Evolutionary conservation across 441 rosid genomes (phyloP).

Genomic region (Aleurites moluccanus): DNA sequence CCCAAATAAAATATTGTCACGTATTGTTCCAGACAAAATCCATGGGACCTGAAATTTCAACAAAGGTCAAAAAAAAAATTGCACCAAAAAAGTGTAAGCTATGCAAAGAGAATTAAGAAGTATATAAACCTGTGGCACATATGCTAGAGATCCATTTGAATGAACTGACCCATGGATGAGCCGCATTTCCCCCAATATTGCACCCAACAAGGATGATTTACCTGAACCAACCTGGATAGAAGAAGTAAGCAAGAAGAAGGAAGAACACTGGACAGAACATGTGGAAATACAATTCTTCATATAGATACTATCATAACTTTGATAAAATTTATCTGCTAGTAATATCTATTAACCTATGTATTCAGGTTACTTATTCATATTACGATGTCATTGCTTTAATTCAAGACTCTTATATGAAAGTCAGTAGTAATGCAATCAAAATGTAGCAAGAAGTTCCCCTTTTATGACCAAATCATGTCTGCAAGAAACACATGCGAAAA

Average conservation of each 20-base stretch:
- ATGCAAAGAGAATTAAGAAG: constrained; percentile 18
- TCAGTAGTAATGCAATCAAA: not conserved
- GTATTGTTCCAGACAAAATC: constrained; percentile 88
- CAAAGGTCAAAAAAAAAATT: constrained; percentile 23
- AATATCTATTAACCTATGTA: not conserved
- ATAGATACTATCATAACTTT: not conserved
- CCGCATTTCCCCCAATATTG: constrained; percentile 70
- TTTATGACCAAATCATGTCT: not conserved
- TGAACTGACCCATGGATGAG: constrained; percentile 62
- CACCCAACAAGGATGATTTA: constrained; percentile 82
- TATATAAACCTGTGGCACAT: constrained; percentile 84
- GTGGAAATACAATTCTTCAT: constrained; percentile 5
- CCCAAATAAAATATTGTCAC: constrained; percentile 80
- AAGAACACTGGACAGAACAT: constrained; percentile 7
- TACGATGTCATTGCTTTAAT: not conserved
- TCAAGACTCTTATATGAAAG: not conserved
- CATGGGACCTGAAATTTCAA: constrained; percentile 74
- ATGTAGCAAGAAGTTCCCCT: not conserved
- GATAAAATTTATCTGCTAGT: not conserved
- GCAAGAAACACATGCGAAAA: not conserved
- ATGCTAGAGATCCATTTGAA: constrained; percentile 65
- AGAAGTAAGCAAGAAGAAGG: constrained; percentile 22
- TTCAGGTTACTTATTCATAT: not conserved
- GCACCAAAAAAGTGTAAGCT: constrained; percentile 20
- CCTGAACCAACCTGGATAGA: constrained; percentile 91